These are phyloP conservation scores for Harringtonia lauricola DNA, from an alignment of 2,329 filamentous ascomycete species.

Conservation along the genomic window DNA sequence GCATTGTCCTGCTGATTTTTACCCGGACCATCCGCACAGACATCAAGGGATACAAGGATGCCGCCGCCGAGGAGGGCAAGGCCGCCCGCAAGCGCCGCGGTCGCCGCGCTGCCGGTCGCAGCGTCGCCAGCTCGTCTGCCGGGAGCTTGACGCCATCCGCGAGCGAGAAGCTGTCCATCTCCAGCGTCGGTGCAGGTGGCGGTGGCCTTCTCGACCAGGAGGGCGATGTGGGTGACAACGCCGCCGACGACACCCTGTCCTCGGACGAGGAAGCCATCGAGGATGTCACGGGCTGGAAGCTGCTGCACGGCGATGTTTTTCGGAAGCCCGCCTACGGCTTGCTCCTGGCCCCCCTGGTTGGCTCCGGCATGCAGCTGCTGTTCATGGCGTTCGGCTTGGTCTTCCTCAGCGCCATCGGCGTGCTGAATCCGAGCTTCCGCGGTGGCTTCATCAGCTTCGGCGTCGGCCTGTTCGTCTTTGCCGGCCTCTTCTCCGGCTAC, in stretches of 20 bases:
- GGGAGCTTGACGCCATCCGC: constrained; percentile 27
- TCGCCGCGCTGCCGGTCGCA: constrained; percentile 21
- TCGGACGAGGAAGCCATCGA: constrained; percentile 66
- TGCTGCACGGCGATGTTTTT: constrained; percentile 83
- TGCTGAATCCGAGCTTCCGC: constrained; percentile 80
- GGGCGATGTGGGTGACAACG: constrained; percentile 10
- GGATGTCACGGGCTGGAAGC: constrained; percentile 79
- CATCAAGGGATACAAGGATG: constrained; percentile 63
- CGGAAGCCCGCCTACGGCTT: constrained; percentile 58
- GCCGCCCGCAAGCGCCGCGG: constrained; percentile 36
- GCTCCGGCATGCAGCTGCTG: constrained; percentile 76
- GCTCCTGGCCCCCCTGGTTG: constrained; percentile 68
- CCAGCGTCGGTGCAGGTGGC: constrained; percentile 12
- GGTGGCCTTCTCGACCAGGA: constrained; percentile 42
- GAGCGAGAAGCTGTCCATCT: constrained; percentile 34
- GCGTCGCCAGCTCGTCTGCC: constrained; percentile 17
- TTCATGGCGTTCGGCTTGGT: constrained; percentile 70
- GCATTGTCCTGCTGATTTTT: constrained; percentile 71
- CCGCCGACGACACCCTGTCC: constrained; percentile 34
- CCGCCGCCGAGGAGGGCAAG: constrained; percentile 55
- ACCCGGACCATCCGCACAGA: constrained; percentile 68
- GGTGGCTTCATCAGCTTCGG: constrained; percentile 81
- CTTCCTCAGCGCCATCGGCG: constrained; percentile 60
- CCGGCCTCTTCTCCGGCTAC: constrained; percentile 76
- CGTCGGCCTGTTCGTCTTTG: constrained; percentile 72